These are phyloP conservation scores for Tetrahymena elliotti DNA, from an alignment of 73 alveolate genomes.

Conservation along the genomic window DNA sequence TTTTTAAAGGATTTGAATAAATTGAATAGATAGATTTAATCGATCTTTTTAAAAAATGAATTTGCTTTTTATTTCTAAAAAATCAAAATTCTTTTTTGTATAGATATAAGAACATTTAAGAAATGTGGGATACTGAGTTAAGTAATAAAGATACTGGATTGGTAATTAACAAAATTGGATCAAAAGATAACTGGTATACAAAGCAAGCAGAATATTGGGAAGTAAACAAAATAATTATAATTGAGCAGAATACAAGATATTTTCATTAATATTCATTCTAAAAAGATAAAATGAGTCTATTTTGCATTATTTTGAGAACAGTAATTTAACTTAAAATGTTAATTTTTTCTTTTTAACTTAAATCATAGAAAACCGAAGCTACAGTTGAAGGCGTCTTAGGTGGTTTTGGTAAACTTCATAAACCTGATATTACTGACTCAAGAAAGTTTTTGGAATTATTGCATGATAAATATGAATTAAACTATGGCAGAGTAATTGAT, in stretches of 20 bases:
- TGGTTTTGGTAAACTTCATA: conserved; percentile 49
- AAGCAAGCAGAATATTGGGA: conserved; percentile 47
- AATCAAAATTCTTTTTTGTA: neutral
- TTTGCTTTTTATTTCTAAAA: neutral
- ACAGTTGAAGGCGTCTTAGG: conserved; percentile 53
- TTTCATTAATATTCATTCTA: neutral
- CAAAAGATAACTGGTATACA: conserved; percentile 41
- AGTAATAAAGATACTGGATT: neutral
- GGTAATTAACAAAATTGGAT: conserved; percentile 14
- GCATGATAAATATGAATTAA: conserved; percentile 12
- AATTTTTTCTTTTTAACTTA: neutral
- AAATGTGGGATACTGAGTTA: conserved; percentile 55
- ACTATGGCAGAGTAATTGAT: conserved; percentile 47
- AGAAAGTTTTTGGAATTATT: conserved; percentile 24
- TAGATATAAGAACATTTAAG: conserved; percentile 15
- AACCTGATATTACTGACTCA: conserved; percentile 48
- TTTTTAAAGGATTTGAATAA: neutral
- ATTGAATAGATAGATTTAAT: neutral
- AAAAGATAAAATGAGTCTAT: neutral
- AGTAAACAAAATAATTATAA: neutral
- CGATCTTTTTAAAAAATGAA: no score
- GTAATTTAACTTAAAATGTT: neutral
- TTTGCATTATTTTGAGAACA: neutral
- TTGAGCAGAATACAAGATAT: neutral
- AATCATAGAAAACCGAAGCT: conserved; percentile 41